Conservation (phyloP, 2,329 filamentous ascomycete genomes). For the Apiospora rasikravindrae region DNA sequence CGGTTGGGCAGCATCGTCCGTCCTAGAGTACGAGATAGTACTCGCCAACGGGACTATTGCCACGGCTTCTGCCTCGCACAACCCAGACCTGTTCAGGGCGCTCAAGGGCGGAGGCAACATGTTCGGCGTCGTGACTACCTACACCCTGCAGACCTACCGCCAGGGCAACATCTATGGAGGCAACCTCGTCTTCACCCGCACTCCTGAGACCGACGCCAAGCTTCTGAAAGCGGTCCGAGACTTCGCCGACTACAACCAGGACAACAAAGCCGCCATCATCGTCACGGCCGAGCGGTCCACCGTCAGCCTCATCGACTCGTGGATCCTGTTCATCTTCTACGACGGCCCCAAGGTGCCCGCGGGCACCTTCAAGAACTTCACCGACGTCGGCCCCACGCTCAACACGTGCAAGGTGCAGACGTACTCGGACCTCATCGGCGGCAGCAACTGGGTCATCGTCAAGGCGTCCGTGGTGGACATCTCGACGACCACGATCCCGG, state of each 20-base stretch:
- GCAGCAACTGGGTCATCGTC: constrained; percentile 49
- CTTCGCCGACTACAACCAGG: constrained; percentile 61
- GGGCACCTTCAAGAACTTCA: constrained; percentile 62
- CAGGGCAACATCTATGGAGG: constrained; percentile 51
- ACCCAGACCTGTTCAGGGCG: constrained; percentile 57
- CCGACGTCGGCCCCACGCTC: constrained; percentile 47
- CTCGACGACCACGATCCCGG: constrained; percentile 44
- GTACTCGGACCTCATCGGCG: constrained; percentile 52
- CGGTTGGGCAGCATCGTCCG: constrained; percentile 57
- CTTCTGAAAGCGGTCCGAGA: constrained; percentile 56
- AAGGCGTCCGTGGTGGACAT: constrained; percentile 41
- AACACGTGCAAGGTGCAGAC: constrained; percentile 53
- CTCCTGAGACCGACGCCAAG: constrained; percentile 35
- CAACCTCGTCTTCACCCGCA: constrained; percentile 44
- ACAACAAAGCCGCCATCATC: constrained; percentile 65
- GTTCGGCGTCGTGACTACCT: constrained; percentile 55
- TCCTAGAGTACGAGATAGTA: constrained; percentile 57
- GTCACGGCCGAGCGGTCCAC: constrained; percentile 55
- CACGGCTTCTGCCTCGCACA: constrained; percentile 46
- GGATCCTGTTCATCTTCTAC: constrained; percentile 68
- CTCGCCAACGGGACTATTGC: constrained; percentile 55
- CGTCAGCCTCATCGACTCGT: constrained; percentile 53
- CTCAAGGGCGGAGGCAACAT: constrained; percentile 63
- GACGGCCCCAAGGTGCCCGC: constrained; percentile 58
- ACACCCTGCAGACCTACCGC: constrained; percentile 48